Evolutionary conservation across 2,329 filamentous ascomycete species (phyloP), one percentile per base, ranked within the genome.

Genomic region (Kalmusia sp.): DNA sequence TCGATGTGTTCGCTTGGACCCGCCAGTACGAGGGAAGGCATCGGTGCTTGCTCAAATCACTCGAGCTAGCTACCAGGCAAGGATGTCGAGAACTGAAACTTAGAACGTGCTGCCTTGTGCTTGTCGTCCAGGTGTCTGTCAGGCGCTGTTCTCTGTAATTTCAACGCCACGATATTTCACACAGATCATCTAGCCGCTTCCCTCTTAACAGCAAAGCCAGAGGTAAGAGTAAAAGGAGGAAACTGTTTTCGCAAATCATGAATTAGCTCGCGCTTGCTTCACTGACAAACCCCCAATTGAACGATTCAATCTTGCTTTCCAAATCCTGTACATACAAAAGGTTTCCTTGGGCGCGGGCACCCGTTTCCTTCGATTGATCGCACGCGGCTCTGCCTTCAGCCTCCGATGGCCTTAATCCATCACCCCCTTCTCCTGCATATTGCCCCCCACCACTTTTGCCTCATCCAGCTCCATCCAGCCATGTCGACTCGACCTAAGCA

Each of bases 381-480:
- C n/a, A 30, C 19, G 31, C 33, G 24, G 40, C 17, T 39, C 19
- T 31, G 14, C 24, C 15, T 24, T 47, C 25, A 46, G 34, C 35
- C 27, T 34, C 7, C n/a, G 21, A 11, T 4, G 14, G 15, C 41
- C 19, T 15, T 19, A 15, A 28, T 30, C 35, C 21, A 2, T 37
- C 33, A 66, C 62, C 61, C 61, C 63, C 64, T 62, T 60, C 55
- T 51, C 57, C 46, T 65, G 64, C 61, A 69, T 64, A 53, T 49
- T 41, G 33, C 49, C 52, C n/a, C 51, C 51, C 55, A 25, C 52
- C 49, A 43, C 52, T 56, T 48, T 40, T 41, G 24, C 34, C 15
- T 38, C 46, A 37, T 44, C 21, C 45, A 17, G 21, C 43, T 58
- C 51, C 8, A 47, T 57, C 31, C 50, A 53, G 46, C 44, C 53